Evolutionary conservation across 345 rosid species (phyloP).

Genomic region (Mercurialis annua): DNA sequence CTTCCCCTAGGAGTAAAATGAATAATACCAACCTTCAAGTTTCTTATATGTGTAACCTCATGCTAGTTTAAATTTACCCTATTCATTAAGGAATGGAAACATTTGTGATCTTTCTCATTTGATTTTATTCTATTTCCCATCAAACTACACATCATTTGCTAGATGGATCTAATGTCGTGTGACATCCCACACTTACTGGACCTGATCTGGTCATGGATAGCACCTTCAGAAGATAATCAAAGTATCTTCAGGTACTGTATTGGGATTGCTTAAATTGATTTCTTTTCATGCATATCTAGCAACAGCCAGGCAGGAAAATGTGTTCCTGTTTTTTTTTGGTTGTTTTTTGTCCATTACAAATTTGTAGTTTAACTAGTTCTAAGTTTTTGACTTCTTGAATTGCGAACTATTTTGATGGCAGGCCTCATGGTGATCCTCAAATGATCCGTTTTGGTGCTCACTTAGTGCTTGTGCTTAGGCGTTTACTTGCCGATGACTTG

Average conservation of each 20-base stretch:
- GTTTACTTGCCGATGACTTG: conserved; percentile 67
- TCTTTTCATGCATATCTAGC: background rate
- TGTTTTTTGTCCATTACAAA: background rate
- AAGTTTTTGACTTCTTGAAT: conserved; percentile 14
- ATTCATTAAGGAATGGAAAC: background rate
- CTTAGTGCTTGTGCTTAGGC: conserved; percentile 85
- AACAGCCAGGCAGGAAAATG: background rate
- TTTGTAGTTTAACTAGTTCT: background rate
- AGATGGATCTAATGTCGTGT: conserved; percentile 97
- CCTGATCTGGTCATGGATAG: conserved; percentile 94
- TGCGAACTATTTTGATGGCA: conserved; percentile 32
- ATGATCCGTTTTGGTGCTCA: conserved; percentile 97
- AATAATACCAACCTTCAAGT: background rate
- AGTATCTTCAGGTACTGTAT: conserved; percentile 61
- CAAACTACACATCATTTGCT: conserved; percentile 23
- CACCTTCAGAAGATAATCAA: conserved; percentile 84
- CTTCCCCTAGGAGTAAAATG: background rate
- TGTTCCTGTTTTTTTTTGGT: background rate
- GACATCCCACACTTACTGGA: conserved; percentile 83
- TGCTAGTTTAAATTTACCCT: background rate
- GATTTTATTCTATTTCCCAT: background rate
- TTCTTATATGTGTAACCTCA: background rate
- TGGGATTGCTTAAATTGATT: background rate
- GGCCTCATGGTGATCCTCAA: conserved; percentile 98
- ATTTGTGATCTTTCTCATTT: background rate